Conservation (phyloP, 768 basidiomycete species). For the Coprinellus micaceus region DNA sequence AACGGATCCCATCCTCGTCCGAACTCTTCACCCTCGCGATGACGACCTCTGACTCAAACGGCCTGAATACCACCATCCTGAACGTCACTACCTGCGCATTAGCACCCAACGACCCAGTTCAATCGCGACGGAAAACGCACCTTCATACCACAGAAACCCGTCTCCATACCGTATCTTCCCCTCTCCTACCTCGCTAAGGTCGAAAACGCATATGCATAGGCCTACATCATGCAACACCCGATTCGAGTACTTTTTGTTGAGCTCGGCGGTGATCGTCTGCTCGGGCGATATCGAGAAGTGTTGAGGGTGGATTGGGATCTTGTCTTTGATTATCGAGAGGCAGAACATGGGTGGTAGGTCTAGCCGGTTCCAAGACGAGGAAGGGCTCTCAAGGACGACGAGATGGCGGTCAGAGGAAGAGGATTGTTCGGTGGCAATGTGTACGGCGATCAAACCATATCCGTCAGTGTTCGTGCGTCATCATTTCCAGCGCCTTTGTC, state of each 20-base stretch:
- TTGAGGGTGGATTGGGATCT: slow-evolving; percentile 82
- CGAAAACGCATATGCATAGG: slow-evolving; percentile 86
- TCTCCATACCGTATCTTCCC: slow-evolving; percentile 94
- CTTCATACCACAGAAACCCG: slow-evolving; percentile 91
- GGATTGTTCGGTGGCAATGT: no score
- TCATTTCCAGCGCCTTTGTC: no score
- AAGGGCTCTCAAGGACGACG: not conserved
- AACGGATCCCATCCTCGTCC: slow-evolving; percentile 77
- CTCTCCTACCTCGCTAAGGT: slow-evolving; percentile 81
- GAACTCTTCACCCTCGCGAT: slow-evolving; percentile 86
- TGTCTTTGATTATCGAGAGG: slow-evolving; percentile 57
- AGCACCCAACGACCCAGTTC: not conserved
- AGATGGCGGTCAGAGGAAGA: not conserved
- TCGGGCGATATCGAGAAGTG: slow-evolving; percentile 77
- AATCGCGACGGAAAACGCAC: slow-evolving; percentile 37
- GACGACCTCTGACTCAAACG: slow-evolving; percentile 86
- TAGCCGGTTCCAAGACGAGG: slow-evolving; percentile 32
- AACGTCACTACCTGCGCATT: slow-evolving; percentile 61
- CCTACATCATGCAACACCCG: slow-evolving; percentile 87
- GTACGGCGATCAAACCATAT: no score
- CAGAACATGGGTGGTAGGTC: no score
- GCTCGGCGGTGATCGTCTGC: slow-evolving; percentile 75
- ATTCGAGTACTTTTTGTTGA: slow-evolving; percentile 97
- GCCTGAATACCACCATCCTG: slow-evolving; percentile 86
- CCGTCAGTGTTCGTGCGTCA: no score